Conservation (phyloP, 2,329 filamentous ascomycete genomes). For the Trichoderma arundinaceum region DNA sequence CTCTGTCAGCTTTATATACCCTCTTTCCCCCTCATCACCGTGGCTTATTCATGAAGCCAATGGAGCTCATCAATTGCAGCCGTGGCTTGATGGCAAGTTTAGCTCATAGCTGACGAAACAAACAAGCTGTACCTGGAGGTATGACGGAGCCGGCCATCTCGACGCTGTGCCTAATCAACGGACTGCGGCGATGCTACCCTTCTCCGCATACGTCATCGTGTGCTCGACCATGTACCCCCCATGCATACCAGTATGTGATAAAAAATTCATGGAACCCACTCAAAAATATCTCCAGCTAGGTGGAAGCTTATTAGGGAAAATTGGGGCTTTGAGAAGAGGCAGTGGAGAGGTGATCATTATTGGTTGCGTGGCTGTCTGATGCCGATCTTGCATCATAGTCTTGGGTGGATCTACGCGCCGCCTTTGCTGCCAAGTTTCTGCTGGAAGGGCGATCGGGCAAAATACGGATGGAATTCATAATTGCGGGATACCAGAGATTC, state of each 20-base stretch:
- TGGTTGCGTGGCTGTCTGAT: constrained; percentile 17
- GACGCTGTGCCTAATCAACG: constrained; percentile 3
- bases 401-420: background rate
- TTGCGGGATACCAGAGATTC: no score
- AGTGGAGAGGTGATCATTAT: background rate
- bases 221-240: background rate
- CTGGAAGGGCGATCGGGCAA: no score
- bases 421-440: no score
- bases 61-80: background rate
- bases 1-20: constrained; percentile 9
- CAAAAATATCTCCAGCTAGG: background rate
- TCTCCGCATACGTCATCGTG: constrained; percentile 17
- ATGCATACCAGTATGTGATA: background rate
- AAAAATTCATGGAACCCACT: background rate
- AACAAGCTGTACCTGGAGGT: background rate
- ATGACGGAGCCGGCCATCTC: constrained; percentile 7
- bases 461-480: no score
- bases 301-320: constrained; percentile 18
- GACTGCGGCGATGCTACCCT: constrained; percentile 1
- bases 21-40: background rate
- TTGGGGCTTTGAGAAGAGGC: background rate
- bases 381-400: constrained; percentile 30
- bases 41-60: constrained; percentile 12
- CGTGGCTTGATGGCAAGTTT: background rate
- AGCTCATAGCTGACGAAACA: constrained; percentile 3